These are phyloP conservation scores for Blastobotrys terrestris DNA, from an alignment of 805 yeast species.

Conservation along the genomic window DNA sequence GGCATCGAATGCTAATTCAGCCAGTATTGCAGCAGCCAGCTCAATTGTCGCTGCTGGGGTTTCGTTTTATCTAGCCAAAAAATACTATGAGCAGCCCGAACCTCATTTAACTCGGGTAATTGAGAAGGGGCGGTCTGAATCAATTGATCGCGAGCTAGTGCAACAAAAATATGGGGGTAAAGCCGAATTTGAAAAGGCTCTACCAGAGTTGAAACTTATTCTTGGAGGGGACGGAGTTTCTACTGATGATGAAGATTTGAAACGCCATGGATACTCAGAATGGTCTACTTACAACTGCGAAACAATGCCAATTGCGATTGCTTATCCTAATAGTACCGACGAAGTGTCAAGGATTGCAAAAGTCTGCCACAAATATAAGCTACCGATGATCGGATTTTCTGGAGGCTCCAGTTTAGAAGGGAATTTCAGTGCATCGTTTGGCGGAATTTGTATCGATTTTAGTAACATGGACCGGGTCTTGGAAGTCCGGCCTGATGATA, in stretches of 20 bases:
- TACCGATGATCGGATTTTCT: constrained; percentile 72
- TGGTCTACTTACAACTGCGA: constrained; percentile 26
- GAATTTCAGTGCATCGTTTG: constrained; percentile 66
- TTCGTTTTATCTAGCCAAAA: constrained; percentile 3
- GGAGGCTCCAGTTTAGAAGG: constrained; percentile 82
- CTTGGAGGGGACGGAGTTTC: constrained; percentile 49
- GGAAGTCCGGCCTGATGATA: constrained; percentile 52
- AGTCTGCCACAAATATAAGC: constrained; percentile 50
- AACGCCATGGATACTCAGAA: constrained; percentile 26
- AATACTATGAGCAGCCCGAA: neutral
- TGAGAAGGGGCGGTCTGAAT: neutral
- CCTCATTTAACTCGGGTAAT: neutral
- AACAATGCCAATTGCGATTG: constrained; percentile 45
- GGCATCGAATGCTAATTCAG: neutral
- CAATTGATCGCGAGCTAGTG: neutral
- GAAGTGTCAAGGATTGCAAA: constrained; percentile 60
- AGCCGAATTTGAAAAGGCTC: constrained; percentile 40
- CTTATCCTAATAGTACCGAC: constrained; percentile 59
- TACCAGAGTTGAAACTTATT: constrained; percentile 40
- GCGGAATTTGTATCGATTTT: constrained; percentile 56
- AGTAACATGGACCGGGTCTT: constrained; percentile 54
- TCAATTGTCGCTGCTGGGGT: constrained; percentile 4
- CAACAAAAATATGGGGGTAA: constrained; percentile 15
- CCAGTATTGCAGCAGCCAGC: neutral
- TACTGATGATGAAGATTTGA: constrained; percentile 25